Evolutionary conservation across 495 filamentous ascomycete genomes (phyloP), one percentile per base, ranked within the genome.

Genomic region (Aspergillus baeticus): DNA sequence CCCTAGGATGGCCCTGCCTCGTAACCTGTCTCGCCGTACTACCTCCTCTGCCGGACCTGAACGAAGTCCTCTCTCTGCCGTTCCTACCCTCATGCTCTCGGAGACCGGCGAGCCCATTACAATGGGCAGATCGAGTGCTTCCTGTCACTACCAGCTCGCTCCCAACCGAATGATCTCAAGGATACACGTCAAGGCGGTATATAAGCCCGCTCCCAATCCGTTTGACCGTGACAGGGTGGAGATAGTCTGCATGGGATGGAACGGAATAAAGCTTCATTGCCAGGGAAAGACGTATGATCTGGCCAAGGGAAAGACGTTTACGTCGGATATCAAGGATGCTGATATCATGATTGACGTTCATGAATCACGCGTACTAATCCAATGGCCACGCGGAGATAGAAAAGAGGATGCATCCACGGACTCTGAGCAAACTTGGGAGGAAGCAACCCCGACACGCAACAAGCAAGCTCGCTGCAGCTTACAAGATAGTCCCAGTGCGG

Each of bases 291-390:
- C 87, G 26, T 94, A 88, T 79, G 90, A 95, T 58, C 68, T 98
- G 70, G 78, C 75, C 42, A 97, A 96, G 75, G 91, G 88, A 6
- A 92, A 96, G 69, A 87, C 84, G 23, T 98, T 96, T 72, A 87
- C 85, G 22, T 96, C 92, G 51, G 90, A 96, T 72, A 92, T 90
- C 38, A 91, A 93, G 67, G 80, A 86, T 64, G 87, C 85, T 33
- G 91, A 96, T 65, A 92, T 98, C 65, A 95, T 98, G 87, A 75
- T 98, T 53, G 92, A 98, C 75, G 91, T 97, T 29, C 90, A 95
- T 53, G 92, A 97, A 63, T 87, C 93, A 46, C 85, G 94, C 42
- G 92, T 97, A 6, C 73, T 96, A 68, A 72, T 98, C 47, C 82
- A 83, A 68, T 98, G 94, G 94, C 94, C 94, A 23, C 81, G 74